phyloP scores from a whole-genome alignment of 441 rosid genomes.

The Macaranga tanarius region DNA sequence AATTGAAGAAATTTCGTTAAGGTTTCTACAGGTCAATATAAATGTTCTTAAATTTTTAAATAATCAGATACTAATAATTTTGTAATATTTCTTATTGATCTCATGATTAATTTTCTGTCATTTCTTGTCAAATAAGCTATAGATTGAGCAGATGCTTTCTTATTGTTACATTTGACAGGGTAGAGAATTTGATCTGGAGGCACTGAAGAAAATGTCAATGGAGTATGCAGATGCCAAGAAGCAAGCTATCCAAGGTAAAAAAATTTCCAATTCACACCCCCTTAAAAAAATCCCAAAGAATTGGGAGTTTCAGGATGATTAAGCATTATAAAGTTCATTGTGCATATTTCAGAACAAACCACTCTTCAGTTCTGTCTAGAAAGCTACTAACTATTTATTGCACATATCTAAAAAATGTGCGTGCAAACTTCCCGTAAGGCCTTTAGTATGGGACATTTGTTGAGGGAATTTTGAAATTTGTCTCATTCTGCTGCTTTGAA shows the following conservation, averaged over 20 bases:
- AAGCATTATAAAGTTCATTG: too few relatives aligned
- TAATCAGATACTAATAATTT: background rate
- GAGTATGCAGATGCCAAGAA: constrained; percentile 69
- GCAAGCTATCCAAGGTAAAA: constrained; percentile 54
- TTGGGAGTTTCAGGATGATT: too few relatives aligned
- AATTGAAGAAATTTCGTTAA: background rate
- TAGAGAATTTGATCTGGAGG: constrained; percentile 44
- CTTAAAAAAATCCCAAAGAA: too few relatives aligned
- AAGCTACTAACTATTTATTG: too few relatives aligned
- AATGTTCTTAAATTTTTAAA: background rate
- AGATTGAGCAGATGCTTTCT: constrained; percentile 1
- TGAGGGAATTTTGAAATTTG: too few relatives aligned
- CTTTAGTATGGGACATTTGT: too few relatives aligned
- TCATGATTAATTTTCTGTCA: background rate
- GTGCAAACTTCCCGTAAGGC: too few relatives aligned
- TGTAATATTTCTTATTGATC: background rate
- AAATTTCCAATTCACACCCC: background rate
- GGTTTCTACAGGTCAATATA: background rate
- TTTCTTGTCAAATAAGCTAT: background rate
- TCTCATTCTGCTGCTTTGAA: too few relatives aligned
- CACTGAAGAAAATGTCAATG: constrained; percentile 43
- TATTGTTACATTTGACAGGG: constrained; percentile 41
- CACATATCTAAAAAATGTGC: too few relatives aligned
- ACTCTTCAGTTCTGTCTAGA: too few relatives aligned
- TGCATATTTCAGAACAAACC: too few relatives aligned